These are phyloP conservation scores for Cyclotella sp. DNA, from an alignment of 108 stramenopile species.

Conservation along the genomic window DNA sequence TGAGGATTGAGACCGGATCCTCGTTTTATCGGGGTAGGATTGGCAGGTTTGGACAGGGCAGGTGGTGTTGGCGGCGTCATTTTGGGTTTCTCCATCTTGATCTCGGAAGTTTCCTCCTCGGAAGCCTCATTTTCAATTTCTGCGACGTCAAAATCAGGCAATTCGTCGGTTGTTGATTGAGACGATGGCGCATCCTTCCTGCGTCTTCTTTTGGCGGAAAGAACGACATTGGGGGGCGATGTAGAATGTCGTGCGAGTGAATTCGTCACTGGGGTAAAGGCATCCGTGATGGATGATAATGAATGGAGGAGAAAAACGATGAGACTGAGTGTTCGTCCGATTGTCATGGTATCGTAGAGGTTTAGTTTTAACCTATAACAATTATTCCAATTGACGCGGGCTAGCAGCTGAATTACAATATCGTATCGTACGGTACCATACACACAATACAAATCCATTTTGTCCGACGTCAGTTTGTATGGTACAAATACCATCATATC, in stretches of 20 bases:
- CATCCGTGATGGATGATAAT: not conserved
- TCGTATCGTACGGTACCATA: too few relatives aligned
- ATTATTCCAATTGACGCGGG: too few relatives aligned
- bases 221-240: too few relatives aligned
- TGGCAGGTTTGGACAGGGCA: not conserved
- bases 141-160: slow-evolving; percentile 81
- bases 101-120: slow-evolving; percentile 9
- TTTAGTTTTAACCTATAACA: too few relatives aligned
- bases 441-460: too few relatives aligned
- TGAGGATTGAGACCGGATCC: slow-evolving; percentile 34
- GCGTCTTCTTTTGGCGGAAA: slow-evolving; percentile 37
- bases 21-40: slow-evolving; percentile 26
- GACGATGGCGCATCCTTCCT: slow-evolving; percentile 34
- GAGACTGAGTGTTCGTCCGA: too few relatives aligned
- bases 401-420: too few relatives aligned
- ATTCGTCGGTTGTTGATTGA: slow-evolving; percentile 39
- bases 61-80: not conserved
- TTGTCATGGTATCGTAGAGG: too few relatives aligned
- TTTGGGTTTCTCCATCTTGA: slow-evolving; percentile 52
- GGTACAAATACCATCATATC: too few relatives aligned
- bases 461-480: too few relatives aligned
- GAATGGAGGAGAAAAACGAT: not conserved
- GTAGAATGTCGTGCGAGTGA: too few relatives aligned
- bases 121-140: slow-evolving; percentile 36
- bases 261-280: not conserved